Evolutionary conservation across 2,329 filamentous ascomycete species (phyloP), one percentile per base, ranked within the genome.

Genomic region (Westerdykella ornata): DNA sequence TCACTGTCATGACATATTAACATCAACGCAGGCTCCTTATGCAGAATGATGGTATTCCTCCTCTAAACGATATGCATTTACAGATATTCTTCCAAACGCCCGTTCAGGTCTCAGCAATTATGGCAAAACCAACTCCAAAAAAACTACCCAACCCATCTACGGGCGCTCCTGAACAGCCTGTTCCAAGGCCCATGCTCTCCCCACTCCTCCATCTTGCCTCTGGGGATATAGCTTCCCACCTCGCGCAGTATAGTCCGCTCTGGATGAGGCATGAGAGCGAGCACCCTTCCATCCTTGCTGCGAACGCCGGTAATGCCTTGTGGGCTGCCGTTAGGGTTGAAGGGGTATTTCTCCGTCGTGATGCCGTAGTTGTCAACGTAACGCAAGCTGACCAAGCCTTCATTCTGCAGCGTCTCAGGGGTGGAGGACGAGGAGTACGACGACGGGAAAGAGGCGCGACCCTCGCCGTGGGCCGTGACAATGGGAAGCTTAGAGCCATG

Each of bases 251-350:
- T 81, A 13, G 86, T 94, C n/a, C 88, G 78, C 71, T 96, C 88
- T 1, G 88, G 88, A 65, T 95, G 88, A 46, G 89, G 89, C 88
- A 96, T 95, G 70, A 95, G 78, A 5, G 88, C 88, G 52, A 95
- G 67, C 1, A 94, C 85, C 43, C 86, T 77, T 11, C 88, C 88
- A 60, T 94, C 83, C 33, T 72, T 76, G 55, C 79, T 88, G 53
- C 83, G 75, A 18, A 94, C 83, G 60, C 82, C 88, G 1, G 88
- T 85, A 49, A 95, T 84, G 59, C 86, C 88, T 47, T 77, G 74
- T 1, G 86, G 85, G 60, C 83, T 88, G 39, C 88, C 88, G 68
- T 94, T 95, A 38, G 83, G 85, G 70, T 97, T 97, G 69, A 75
- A 85, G 1, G 92, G 92, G 61, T 97, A 98, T 52, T 72, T 73